Conservation (phyloP, 2,329 filamentous ascomycete genomes). For the Pestalotiopsis sp. region DNA sequence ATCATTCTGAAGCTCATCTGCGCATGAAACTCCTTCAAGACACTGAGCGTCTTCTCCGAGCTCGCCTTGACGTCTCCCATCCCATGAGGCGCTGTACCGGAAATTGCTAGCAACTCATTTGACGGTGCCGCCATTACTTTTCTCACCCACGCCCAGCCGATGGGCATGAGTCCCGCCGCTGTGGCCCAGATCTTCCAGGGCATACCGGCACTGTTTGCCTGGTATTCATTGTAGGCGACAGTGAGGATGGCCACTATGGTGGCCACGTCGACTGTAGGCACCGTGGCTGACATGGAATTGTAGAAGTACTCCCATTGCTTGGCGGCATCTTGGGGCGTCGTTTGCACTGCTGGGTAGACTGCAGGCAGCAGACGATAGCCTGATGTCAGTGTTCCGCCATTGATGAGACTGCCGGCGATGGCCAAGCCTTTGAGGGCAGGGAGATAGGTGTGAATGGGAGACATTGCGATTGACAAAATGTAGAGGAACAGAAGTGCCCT, state of each 20-base stretch:
- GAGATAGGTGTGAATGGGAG: neutral
- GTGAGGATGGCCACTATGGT: slow-evolving; percentile 9
- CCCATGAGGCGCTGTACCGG: neutral
- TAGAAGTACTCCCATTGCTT: slow-evolving; percentile 13
- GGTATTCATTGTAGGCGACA: slow-evolving; percentile 8
- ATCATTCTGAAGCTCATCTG: slow-evolving; percentile 13
- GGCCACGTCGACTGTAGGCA: slow-evolving; percentile 6
- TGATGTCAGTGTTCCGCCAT: slow-evolving; percentile 12
- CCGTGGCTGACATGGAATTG: slow-evolving; percentile 12
- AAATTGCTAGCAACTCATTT: slow-evolving; percentile 1
- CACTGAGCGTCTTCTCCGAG: slow-evolving; percentile 10
- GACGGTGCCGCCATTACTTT: slow-evolving; percentile 9
- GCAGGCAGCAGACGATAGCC: slow-evolving; percentile 11
- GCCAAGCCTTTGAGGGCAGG: slow-evolving; percentile 12
- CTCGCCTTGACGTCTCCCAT: neutral
- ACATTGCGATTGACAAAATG: neutral
- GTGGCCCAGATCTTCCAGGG: slow-evolving; percentile 14
- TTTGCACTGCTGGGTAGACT: slow-evolving; percentile 9
- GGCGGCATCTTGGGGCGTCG: slow-evolving; percentile 3
- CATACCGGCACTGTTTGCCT: neutral
- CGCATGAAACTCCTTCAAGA: slow-evolving; percentile 12
- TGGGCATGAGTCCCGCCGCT: slow-evolving; percentile 11
- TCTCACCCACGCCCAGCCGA: slow-evolving; percentile 12
- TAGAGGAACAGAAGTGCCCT: neutral
- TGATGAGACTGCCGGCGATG: slow-evolving; percentile 13